These are phyloP conservation scores for Mycena capillaripes DNA, from an alignment of 768 basidiomycete species.

Conservation along the genomic window DNA sequence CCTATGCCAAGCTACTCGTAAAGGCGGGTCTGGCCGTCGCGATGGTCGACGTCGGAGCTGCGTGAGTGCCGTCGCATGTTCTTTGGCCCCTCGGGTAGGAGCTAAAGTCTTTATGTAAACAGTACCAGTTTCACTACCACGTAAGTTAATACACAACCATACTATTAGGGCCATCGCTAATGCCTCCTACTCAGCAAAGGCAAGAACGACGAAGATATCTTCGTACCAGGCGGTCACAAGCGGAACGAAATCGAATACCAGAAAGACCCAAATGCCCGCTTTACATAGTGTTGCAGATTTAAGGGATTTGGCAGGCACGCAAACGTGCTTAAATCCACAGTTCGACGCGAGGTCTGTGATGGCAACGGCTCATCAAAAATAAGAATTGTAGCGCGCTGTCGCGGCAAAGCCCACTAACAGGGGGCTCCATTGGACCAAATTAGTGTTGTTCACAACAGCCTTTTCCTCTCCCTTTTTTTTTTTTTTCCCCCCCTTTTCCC, in stretches of 20 bases:
- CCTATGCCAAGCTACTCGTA: not conserved
- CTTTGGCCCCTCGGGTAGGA: not conserved
- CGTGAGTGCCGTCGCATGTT: not conserved
- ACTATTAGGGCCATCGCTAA: not conserved
- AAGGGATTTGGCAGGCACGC: conserved; percentile 2
- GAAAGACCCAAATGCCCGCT: not conserved
- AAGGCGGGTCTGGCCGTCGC: not conserved
- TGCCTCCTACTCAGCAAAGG: not conserved
- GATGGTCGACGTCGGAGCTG: not conserved
- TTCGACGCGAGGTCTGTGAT: not conserved
- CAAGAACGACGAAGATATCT: not conserved
- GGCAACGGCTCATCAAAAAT: not conserved
- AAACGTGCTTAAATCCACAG: not conserved
- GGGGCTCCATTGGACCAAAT: too few species aligned
- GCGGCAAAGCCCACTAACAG: too few species aligned
- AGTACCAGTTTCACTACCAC: not conserved
- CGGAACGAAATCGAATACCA: not conserved
- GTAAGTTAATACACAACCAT: not conserved
- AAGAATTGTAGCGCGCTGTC: too few species aligned
- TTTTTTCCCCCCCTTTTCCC: too few species aligned
- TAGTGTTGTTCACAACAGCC: too few species aligned
- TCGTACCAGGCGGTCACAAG: not conserved
- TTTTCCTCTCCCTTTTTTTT: too few species aligned
- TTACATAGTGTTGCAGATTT: too few species aligned
- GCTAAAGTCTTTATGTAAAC: not conserved